These are phyloP conservation scores for Daldinia caldariorum DNA, from an alignment of 495 filamentous ascomycete genomes.

Conservation along the genomic window DNA sequence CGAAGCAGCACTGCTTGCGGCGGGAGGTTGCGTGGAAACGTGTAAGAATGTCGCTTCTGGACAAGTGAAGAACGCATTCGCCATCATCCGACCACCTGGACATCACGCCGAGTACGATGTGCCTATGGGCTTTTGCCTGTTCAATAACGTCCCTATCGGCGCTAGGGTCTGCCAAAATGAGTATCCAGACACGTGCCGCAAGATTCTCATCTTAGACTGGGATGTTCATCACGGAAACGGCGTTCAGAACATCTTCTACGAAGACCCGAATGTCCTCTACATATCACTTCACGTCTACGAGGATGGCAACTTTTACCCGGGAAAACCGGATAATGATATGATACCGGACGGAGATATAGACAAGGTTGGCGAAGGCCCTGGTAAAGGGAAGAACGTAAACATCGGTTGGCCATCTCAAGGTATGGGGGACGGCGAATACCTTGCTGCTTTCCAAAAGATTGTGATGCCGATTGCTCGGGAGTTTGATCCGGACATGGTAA, in stretches of 20 bases:
- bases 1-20: constrained; percentile 80
- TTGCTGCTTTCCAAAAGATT: constrained; percentile 93
- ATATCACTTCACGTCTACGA: constrained; percentile 94
- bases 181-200: constrained; percentile 80
- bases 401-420: constrained; percentile 92
- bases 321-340: constrained; percentile 66
- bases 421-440: constrained; percentile 97
- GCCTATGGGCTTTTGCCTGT: constrained; percentile 94
- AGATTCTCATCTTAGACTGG: constrained; percentile 95
- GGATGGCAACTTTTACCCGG: constrained; percentile 86
- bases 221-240: constrained; percentile 91
- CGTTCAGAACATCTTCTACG: constrained; percentile 94
- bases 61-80: constrained; percentile 90
- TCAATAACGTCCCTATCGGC: constrained; percentile 95
- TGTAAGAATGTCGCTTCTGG: constrained; percentile 83
- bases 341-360: constrained; percentile 74
- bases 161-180: constrained; percentile 81
- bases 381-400: constrained; percentile 92
- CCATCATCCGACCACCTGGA: constrained; percentile 91
- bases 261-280: constrained; percentile 94
- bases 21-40: constrained; percentile 95
- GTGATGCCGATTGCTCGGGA: constrained; percentile 97
- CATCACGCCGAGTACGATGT: constrained; percentile 89
- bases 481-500: constrained; percentile 93
- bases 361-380: constrained; percentile 76